phyloP scores from a whole-genome alignment of 108 stramenopile genomes.

The Aurantiochytrium sp. region DNA sequence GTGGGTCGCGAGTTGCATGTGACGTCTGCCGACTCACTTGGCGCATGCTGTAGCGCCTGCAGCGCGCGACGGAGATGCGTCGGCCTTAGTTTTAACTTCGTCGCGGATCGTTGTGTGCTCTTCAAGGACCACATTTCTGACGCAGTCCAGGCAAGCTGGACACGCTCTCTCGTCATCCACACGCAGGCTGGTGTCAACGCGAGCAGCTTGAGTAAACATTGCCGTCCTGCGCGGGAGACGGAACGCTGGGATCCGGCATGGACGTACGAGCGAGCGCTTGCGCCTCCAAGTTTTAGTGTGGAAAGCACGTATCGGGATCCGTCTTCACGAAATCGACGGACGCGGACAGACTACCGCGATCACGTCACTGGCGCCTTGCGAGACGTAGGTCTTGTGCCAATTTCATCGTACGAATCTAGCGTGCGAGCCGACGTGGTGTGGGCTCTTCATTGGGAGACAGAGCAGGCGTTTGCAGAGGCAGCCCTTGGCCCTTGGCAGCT shows the following conservation, averaged over 20 bases:
- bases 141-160: neutral
- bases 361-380: neutral
- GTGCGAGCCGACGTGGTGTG: neutral
- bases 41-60: neutral
- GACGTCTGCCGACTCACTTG: neutral
- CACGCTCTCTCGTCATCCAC: neutral
- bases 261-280: neutral
- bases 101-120: neutral
- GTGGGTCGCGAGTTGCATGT: neutral
- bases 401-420: neutral
- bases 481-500: neutral
- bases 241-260: neutral
- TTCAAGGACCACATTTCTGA: neutral
- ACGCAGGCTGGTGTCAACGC: neutral
- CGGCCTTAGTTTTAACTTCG: neutral
- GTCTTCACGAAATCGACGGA: neutral
- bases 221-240: neutral
- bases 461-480: neutral
- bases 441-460: neutral
- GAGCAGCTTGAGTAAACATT: neutral
- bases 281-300: neutral
- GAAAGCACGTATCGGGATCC: neutral
- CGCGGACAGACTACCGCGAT: neutral
- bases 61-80: neutral
- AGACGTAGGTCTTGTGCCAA: neutral